These are phyloP conservation scores for Geum urbanum DNA, from an alignment of 306 rosid genomes.

Conservation along the genomic window DNA sequence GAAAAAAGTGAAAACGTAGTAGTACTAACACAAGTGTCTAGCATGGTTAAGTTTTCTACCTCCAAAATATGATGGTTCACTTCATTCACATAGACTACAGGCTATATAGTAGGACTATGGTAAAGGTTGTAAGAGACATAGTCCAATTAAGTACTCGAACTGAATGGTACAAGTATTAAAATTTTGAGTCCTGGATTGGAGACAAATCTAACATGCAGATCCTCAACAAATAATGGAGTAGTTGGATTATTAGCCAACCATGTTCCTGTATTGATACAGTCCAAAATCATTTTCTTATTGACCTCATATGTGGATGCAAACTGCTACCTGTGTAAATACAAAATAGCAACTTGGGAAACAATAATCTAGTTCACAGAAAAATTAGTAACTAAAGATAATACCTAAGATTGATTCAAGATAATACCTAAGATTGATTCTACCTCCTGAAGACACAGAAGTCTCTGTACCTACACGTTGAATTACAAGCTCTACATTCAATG, in stretches of 20 bases:
- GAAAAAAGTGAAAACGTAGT: neutral
- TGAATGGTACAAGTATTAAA: neutral
- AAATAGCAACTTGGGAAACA: neutral
- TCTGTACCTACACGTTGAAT: neutral
- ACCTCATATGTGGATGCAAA: neutral
- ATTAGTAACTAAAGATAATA: slow-evolving; percentile 14
- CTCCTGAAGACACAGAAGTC: slow-evolving; percentile 18
- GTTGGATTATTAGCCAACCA: neutral
- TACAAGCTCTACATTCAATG: slow-evolving; percentile 9
- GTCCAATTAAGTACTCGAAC: neutral
- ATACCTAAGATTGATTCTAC: slow-evolving; percentile 11
- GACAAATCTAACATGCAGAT: slow-evolving; percentile 20
- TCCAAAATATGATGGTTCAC: slow-evolving; percentile 19
- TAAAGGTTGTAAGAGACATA: slow-evolving; percentile 6
- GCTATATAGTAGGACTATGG: neutral
- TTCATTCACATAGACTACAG: slow-evolving; percentile 12
- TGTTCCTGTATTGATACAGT: neutral
- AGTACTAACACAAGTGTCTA: neutral
- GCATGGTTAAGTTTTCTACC: slow-evolving; percentile 20
- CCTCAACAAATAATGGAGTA: slow-evolving; percentile 7
- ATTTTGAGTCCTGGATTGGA: slow-evolving; percentile 11
- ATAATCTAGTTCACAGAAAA: slow-evolving; percentile 17
- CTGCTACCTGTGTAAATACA: neutral
- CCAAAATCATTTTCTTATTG: neutral
- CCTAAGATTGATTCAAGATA: slow-evolving; percentile 4